Conservation (phyloP, 2,329 filamentous ascomycete genomes). For the Blastomyces parvus region DNA sequence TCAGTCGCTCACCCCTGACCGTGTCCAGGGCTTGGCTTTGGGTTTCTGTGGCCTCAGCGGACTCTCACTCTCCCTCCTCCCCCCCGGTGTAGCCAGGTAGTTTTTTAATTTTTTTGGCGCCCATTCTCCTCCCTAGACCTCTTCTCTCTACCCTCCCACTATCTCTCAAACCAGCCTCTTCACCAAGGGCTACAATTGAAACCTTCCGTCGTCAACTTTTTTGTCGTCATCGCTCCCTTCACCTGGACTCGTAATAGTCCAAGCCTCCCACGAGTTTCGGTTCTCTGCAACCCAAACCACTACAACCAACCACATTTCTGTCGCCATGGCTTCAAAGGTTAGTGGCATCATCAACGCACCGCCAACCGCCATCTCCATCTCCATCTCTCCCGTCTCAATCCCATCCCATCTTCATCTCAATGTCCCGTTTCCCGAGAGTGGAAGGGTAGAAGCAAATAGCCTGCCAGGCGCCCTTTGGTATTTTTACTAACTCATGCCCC, state of each 20-base stretch:
- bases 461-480: background rate
- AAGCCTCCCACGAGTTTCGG: background rate
- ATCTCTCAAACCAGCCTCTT: background rate
- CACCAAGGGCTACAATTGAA: background rate
- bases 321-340: constrained; percentile 26
- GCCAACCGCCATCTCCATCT: constrained; percentile 6
- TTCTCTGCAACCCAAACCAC: background rate
- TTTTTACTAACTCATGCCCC: constrained; percentile 13
- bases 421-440: constrained; percentile 10
- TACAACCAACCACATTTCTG: background rate
- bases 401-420: constrained; percentile 4
- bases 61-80: background rate
- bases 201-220: background rate
- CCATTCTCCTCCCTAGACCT: constrained; percentile 2
- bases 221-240: background rate
- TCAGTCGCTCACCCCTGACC: background rate
- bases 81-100: background rate
- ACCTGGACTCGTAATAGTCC: background rate
- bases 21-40: background rate
- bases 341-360: constrained; percentile 4
- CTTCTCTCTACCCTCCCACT: background rate
- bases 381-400: constrained; percentile 3
- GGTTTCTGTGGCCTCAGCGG: constrained; percentile 1
- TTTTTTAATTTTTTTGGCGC: background rate
- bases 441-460: constrained; percentile 1